Base-by-base conservation (phyloP, 495 filamentous ascomycete species). In the Trichoderma erinaceum region DNA sequence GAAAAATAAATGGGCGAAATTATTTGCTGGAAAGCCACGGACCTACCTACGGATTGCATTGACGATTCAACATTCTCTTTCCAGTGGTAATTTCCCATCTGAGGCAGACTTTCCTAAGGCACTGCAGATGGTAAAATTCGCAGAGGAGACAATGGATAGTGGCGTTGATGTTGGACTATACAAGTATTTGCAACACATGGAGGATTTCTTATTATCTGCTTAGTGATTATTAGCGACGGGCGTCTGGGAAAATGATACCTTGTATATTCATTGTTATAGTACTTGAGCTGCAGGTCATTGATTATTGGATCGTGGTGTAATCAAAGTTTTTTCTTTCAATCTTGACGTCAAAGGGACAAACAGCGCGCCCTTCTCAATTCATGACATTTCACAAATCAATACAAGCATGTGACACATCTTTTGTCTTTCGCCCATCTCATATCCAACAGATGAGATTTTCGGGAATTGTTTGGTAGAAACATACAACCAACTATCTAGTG, bases 61-160 rank as follows among this genome's bases (percentile, higher is more conserved):
- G 56, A 61, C 56, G 56, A 61, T 61, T 15, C 56, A 61, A 13
- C 27, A 61, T 61, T 61, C 56, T 1, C 56, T 61, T 18, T 61
- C 56, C 4, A 61, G 56, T 15, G 56, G 56, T 10, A 23, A 61
- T 15, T 27, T 61, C 13, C 56, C 56, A 13, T 61, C 56, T 0
- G 56, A 61, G 13, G 56, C 35, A 61, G 56, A 61, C 27, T 61
- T 61, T 32, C 56, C 56, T 6, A 61, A 61, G 25, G 56, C 56
- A 11, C 16, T 61, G 56, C 56, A 61, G 56, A 61, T 61, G 25
- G 56, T 61, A 1, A 61, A 32, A 1, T 61, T 61, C 35, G 56
- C 56, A 11, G 56, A 61, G 56, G 56, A 32, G 56, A 61, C 56
- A 25, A 61, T 61, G 56, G 56, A 61, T 61, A 10, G n/a, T 13